Evolutionary conservation across 108 stramenopile species (phyloP).

Genomic region (Nannochloropsis salina): DNA sequence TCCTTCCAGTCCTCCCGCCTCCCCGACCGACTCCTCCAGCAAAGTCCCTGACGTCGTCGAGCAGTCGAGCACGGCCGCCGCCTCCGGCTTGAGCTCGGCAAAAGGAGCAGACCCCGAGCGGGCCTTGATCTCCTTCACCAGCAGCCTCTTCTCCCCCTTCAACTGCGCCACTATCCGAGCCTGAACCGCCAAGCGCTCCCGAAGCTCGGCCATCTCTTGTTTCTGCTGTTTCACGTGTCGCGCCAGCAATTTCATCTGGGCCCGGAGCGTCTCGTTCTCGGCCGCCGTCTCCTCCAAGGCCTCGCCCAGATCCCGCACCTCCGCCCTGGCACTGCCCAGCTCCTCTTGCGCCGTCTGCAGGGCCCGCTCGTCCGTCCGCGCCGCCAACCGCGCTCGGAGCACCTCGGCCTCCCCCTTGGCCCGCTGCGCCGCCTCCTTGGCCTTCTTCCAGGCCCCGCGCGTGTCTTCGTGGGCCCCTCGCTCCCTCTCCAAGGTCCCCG

Average conservation of each 20-base stretch:
- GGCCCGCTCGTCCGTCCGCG: not conserved
- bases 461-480: conserved; percentile 44
- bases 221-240: conserved; percentile 26
- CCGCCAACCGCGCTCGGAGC: not conserved
- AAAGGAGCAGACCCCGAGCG: not conserved
- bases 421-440: conserved; percentile 26
- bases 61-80: too few species aligned
- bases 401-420: not conserved
- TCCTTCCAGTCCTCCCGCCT: not conserved
- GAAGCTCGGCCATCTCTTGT: conserved; percentile 23
- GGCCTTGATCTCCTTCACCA: conserved; percentile 23
- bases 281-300: conserved; percentile 39
- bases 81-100: not conserved
- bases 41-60: not conserved
- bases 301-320: conserved; percentile 31
- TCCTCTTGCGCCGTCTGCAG: not conserved
- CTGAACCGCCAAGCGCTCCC: conserved; percentile 20
- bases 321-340: conserved; percentile 28
- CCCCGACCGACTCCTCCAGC: not conserved
- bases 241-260: conserved; percentile 22
- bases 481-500: conserved; percentile 30
- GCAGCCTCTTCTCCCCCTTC: conserved; percentile 34
- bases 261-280: conserved; percentile 35
- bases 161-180: conserved; percentile 26
- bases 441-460: conserved; percentile 30